phyloP scores from a whole-genome alignment of 768 basidiomycete species.

The Termitomyces sp. region DNA sequence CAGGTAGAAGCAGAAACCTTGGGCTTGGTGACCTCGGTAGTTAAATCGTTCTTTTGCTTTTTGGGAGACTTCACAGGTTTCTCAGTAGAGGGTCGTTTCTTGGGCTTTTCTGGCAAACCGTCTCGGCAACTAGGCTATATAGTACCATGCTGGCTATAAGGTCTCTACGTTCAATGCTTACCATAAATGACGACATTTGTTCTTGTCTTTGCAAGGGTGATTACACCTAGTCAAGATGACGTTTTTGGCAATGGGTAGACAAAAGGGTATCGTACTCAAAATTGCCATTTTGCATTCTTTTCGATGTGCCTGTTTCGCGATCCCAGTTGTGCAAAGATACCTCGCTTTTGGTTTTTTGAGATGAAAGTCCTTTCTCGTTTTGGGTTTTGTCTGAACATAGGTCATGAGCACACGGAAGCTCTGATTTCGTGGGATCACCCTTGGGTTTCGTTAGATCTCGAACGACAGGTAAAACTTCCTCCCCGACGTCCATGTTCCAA shows the following conservation, averaged over 20 bases:
- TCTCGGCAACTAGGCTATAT: conserved; percentile 59
- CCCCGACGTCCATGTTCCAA: conserved; percentile 51
- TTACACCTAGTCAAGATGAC: conserved; percentile 54
- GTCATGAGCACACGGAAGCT: background rate
- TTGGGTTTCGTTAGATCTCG: conserved; percentile 33
- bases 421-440: conserved; percentile 10
- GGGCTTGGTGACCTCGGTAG: conserved; percentile 13
- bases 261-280: conserved; percentile 46
- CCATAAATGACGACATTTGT: conserved; percentile 75
- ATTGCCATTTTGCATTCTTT: conserved; percentile 58
- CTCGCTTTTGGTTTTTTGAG: background rate
- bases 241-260: background rate
- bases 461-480: conserved; percentile 21
- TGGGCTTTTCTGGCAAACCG: conserved; percentile 53
- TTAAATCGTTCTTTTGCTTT: background rate
- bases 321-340: background rate
- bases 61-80: conserved; percentile 8
- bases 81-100: conserved; percentile 14
- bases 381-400: background rate
- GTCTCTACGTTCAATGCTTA: conserved; percentile 22
- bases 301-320: conserved; percentile 15
- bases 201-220: conserved; percentile 77
- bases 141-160: background rate
- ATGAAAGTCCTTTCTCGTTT: background rate
- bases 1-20: conserved; percentile 14